These are phyloP conservation scores for Malus sieversii DNA, from an alignment of 306 rosid genomes.

Conservation along the genomic window DNA sequence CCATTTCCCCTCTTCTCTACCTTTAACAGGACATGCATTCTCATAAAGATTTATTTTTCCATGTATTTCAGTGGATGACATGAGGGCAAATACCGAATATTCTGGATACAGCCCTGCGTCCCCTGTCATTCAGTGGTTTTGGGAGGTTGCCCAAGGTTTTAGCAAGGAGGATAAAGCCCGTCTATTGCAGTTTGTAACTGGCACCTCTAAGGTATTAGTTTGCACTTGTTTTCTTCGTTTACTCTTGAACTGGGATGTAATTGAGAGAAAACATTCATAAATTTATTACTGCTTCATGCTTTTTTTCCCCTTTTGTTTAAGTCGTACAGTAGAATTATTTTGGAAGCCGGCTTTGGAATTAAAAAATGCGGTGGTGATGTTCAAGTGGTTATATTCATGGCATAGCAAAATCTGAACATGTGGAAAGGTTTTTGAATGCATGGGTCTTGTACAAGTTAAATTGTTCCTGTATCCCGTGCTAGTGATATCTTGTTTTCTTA, in stretches of 20 bases:
- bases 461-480: neutral
- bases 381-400: neutral
- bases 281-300: neutral
- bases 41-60: conserved; percentile 12
- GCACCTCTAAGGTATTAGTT: conserved; percentile 83
- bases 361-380: neutral
- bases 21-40: conserved; percentile 2
- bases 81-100: conserved; percentile 94
- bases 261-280: neutral
- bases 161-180: conserved; percentile 99
- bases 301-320: too few relatives aligned
- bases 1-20: neutral
- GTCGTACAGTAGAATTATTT: neutral
- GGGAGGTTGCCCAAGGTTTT: conserved; percentile 89
- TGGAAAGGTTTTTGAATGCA: neutral
- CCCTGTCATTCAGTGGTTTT: conserved; percentile 87
- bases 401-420: neutral
- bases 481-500: neutral
- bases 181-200: conserved; percentile 94
- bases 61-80: conserved; percentile 78
- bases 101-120: conserved; percentile 86
- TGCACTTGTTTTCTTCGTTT: neutral
- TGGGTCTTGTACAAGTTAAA: neutral
- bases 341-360: neutral
- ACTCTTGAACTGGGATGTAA: neutral